Evolutionary conservation across 1,284 basidiomycete species (phyloP).

Genomic region (Trametes hirsuta): DNA sequence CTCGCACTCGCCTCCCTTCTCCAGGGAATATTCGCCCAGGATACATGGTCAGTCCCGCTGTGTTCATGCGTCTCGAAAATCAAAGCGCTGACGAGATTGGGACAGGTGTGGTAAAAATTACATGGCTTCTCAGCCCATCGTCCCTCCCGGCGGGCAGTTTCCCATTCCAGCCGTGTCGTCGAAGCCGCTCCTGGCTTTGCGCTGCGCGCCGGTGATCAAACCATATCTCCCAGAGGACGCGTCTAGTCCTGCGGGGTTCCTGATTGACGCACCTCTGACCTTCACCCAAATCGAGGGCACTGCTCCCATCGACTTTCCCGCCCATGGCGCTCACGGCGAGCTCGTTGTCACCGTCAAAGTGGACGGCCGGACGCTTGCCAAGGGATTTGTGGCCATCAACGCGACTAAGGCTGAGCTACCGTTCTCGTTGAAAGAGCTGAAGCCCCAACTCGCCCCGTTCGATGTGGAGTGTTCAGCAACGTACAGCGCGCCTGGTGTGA

Average conservation of each 20-base stretch:
- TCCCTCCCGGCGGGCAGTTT: slow-evolving; percentile 66
- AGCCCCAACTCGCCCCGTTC: slow-evolving; percentile 50
- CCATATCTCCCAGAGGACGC: slow-evolving; percentile 67
- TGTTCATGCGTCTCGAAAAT: not conserved
- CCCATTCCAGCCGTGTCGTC: slow-evolving; percentile 49
- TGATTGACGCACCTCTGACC: slow-evolving; percentile 63
- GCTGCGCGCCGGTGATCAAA: slow-evolving; percentile 66
- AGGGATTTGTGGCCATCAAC: slow-evolving; percentile 54
- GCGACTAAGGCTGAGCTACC: slow-evolving; percentile 51
- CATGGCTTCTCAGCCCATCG: slow-evolving; percentile 50
- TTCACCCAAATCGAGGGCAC: slow-evolving; percentile 52
- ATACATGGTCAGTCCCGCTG: slow-evolving; percentile 9
- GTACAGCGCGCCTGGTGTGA: slow-evolving; percentile 11
- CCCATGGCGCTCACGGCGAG: slow-evolving; percentile 26
- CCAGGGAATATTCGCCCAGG: slow-evolving; percentile 1
- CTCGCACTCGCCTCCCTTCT: slow-evolving; percentile 1
- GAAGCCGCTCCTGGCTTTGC: slow-evolving; percentile 63
- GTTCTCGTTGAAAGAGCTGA: slow-evolving; percentile 51
- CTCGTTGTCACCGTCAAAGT: slow-evolving; percentile 47
- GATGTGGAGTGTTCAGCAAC: slow-evolving; percentile 55
- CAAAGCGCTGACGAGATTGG: not conserved
- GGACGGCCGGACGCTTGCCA: slow-evolving; percentile 44
- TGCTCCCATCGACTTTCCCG: slow-evolving; percentile 45
- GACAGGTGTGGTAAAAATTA: slow-evolving; percentile 72
- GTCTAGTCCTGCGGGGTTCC: slow-evolving; percentile 42